Conservation (phyloP, 306 rosid species). For the Fragaria nilgerrensis region DNA sequence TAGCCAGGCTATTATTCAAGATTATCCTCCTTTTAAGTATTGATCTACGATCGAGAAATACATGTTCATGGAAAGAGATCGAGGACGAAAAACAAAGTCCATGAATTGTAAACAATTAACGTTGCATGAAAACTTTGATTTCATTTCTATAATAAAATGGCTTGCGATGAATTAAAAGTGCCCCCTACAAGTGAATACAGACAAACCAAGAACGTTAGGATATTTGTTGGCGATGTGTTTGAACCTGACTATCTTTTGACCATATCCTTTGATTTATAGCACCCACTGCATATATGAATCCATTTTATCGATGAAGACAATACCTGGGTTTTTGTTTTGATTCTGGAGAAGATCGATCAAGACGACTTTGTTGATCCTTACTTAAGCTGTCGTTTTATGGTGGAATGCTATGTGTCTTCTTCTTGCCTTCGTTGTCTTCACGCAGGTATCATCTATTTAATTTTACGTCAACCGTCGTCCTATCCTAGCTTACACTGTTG, state of each 20-base stretch:
- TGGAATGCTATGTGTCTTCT: background rate
- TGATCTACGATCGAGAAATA: background rate
- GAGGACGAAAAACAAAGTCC: background rate
- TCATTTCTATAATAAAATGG: background rate
- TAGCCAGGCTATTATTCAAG: background rate
- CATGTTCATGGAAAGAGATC: background rate
- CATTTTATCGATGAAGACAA: background rate
- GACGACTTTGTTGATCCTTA: background rate
- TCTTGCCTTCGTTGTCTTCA: background rate
- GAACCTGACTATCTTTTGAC: background rate
- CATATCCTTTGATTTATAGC: background rate
- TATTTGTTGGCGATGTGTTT: background rate
- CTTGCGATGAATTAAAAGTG: background rate
- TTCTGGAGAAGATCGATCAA: background rate
- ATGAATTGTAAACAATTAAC: background rate
- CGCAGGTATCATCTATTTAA: no score
- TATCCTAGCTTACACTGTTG: no score
- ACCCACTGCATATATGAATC: background rate
- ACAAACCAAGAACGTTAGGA: background rate
- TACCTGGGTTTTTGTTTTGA: background rate
- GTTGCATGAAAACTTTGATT: background rate
- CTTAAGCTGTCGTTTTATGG: slow-evolving; percentile 2
- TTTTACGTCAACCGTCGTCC: no score
- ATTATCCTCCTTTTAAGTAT: background rate
- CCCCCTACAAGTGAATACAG: background rate